A percentile compares a stretch with the other conserved stretches of the same genome.
Evolutionary conservation across 164 flowering plant species (phyloP).

Genomic region (Liriodendron chinense): DNA sequence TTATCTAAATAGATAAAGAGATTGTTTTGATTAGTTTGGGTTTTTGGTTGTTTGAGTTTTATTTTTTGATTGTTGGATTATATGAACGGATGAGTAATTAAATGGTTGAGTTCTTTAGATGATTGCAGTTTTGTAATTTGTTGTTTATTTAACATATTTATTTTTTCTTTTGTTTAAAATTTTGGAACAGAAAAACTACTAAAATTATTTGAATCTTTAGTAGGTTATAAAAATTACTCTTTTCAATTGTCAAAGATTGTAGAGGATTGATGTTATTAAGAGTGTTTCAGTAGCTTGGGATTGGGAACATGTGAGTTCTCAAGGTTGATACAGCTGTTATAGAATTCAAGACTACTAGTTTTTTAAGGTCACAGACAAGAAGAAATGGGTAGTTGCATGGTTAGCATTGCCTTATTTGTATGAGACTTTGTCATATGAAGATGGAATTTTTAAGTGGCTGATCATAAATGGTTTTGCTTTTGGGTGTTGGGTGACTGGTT

Average conservation of each 20-base stretch:
- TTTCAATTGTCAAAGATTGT: too few species aligned
- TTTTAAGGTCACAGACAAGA: too few species aligned
- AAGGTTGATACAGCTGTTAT: too few species aligned
- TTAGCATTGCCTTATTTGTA: too few species aligned
- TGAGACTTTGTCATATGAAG: neutral
- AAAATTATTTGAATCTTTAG: too few species aligned
- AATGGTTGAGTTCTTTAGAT: neutral
- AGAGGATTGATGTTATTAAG: neutral
- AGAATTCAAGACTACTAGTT: too few species aligned
- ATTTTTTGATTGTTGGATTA: too few species aligned
- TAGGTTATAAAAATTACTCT: too few species aligned
- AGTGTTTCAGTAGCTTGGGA: neutral
- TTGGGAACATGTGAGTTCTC: too few species aligned
- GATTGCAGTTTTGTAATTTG: neutral
- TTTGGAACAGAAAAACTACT: neutral
- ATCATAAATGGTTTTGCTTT: neutral
- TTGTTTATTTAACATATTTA: too few species aligned
- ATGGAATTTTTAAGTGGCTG: neutral
- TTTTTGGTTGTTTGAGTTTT: neutral
- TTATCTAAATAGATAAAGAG: neutral
- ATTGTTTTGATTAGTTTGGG: neutral
- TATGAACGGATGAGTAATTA: neutral
- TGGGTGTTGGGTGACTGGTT: neutral
- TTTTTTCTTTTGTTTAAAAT: too few species aligned
- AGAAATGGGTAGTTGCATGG: too few species aligned